A percentile compares a stretch with the other conserved stretches of the same genome.
Evolutionary conservation across 129 eudicot species (phyloP).

Genomic region (Calendula officinalis): DNA sequence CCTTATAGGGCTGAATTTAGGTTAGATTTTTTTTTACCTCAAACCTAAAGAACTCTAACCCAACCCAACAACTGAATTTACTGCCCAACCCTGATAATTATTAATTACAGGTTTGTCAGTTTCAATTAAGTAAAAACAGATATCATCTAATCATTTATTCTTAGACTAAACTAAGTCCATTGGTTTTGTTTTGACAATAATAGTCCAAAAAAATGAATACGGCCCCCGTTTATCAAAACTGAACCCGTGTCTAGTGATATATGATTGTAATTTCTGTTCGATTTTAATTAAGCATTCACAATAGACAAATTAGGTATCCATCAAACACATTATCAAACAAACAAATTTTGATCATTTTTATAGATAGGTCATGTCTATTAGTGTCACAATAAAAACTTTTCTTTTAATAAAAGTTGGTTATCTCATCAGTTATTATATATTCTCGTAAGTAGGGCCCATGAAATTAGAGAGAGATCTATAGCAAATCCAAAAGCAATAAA

Average conservation of each 20-base stretch:
- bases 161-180: conserved; percentile 14
- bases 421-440: conserved; percentile 72
- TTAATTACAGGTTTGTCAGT: conserved; percentile 11
- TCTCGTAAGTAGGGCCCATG: conserved; percentile 52
- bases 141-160: neutral
- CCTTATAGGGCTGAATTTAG: too few species aligned
- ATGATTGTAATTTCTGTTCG: neutral
- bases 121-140: conserved; percentile 1
- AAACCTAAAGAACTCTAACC: too few species aligned
- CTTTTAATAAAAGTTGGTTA: conserved; percentile 33
- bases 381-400: neutral
- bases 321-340: neutral
- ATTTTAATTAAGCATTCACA: neutral
- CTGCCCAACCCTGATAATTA: neutral
- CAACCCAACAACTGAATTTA: too few species aligned
- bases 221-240: neutral
- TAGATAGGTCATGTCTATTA: neutral
- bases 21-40: too few species aligned
- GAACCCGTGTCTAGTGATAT: neutral
- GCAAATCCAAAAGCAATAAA: conserved; percentile 59
- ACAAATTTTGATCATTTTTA: neutral
- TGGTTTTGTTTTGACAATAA: neutral
- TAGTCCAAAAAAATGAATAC: neutral
- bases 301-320: neutral
- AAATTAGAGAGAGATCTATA: conserved; percentile 45